Base-by-base conservation (phyloP, 441 rosid species). In the Corymbia calophylla region DNA sequence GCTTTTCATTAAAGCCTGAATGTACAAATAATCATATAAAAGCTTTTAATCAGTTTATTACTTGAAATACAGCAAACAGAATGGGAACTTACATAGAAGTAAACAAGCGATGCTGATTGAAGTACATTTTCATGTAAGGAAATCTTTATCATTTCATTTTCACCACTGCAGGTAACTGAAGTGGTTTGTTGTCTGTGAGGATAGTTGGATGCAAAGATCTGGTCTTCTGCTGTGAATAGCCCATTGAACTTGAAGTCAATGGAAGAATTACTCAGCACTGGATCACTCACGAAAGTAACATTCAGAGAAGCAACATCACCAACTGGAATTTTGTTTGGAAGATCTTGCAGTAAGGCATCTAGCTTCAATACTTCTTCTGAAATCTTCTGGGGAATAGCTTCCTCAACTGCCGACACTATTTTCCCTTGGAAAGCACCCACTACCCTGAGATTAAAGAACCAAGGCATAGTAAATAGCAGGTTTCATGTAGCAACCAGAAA, bases 71-170 rank as follows among this genome's bases (percentile, higher is more conserved):
- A 66, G 25, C 47, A 53, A 54, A 80, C 51, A 84, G 8, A 88
- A 35, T 2, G 60, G 47, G 55, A 86, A 54, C 90, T 89, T 60
- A 89, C 90, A 86, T 86, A 29, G 90, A 86, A 89, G 66, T 89
- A 89, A 23, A 89, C 88, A 15, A 39, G 27, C 11, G 90, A 86
- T 32, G 90, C 90, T 5, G 90, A 89, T 68, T 89, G 70, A 49
- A 89, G 90, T 17, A 89, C 90, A 89, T 89, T 87, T 86, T 86
- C 90, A 70, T 89, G 90, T 21, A 89, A 73, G 44, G 88, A 89
- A 86, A 89, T 89, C 62, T 89, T 44, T 66, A 89, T 86, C 88
- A 89, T 89, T 68, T 89, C 32, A 53, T 44, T 35, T 8, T 56
- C 88, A 53, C 55, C 88, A 13, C 29, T 29, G 86, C 88, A 68